These are phyloP conservation scores for Fusarium equiseti DNA, from an alignment of 2,329 filamentous ascomycete genomes.

Conservation along the genomic window DNA sequence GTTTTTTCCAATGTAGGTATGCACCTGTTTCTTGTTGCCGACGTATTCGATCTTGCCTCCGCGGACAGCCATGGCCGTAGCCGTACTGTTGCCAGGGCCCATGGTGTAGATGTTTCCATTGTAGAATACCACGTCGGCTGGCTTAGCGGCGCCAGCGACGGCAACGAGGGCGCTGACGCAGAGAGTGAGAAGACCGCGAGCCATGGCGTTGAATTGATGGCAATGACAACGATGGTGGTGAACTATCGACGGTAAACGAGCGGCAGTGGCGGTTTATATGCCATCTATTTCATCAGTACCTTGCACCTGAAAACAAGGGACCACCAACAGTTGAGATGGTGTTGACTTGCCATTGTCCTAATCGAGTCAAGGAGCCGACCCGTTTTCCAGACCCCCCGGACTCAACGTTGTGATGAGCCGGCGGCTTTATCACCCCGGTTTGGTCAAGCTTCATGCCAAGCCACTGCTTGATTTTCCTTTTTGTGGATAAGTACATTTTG, in stretches of 20 bases:
- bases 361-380: not conserved
- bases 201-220: constrained; percentile 15
- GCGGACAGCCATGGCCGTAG: constrained; percentile 38
- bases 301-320: not conserved
- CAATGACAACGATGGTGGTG: constrained; percentile 2
- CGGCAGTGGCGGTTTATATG: constrained; percentile 1
- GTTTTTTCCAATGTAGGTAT: constrained; percentile 41
- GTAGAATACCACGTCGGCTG: constrained; percentile 40
- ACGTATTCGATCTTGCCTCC: constrained; percentile 41
- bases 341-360: not conserved
- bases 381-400: not conserved
- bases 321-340: not conserved
- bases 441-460: not conserved
- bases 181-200: constrained; percentile 33
- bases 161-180: constrained; percentile 31
- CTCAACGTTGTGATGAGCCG: not conserved
- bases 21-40: constrained; percentile 33
- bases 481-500: constrained; percentile 7
- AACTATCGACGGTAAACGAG: not conserved
- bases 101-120: constrained; percentile 49
- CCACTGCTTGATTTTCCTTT: not conserved
- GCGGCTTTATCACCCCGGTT: constrained; percentile 18
- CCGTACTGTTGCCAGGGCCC: constrained; percentile 21
- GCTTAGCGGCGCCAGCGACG: constrained; percentile 3
- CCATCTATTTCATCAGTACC: not conserved